Percentiles rank a stretch among this genome's conserved stretches.
Conservation (phyloP, 208 protist genomes). For the Crithidia thermophila region DNA sequence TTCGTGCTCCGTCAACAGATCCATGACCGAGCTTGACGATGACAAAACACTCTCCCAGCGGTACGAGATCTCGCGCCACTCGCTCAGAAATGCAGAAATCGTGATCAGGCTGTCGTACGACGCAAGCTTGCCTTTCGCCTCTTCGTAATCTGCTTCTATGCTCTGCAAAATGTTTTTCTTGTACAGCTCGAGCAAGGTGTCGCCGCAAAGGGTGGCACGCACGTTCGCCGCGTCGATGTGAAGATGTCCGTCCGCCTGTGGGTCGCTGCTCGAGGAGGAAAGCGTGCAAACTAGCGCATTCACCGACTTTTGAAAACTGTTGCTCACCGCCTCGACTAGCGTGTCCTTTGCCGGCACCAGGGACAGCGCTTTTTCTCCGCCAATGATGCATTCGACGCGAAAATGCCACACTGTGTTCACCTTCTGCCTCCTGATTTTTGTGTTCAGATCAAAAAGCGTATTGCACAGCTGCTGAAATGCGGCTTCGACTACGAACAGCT, state of each 20-base stretch:
- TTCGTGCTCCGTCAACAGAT: constrained; percentile 42
- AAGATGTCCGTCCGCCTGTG: not conserved
- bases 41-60: constrained; percentile 27
- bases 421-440: constrained; percentile 34
- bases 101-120: constrained; percentile 38
- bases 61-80: constrained; percentile 37
- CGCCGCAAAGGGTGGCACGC: constrained; percentile 11
- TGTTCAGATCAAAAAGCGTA: constrained; percentile 63
- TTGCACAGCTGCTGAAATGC: constrained; percentile 68
- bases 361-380: constrained; percentile 33
- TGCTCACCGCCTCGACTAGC: constrained; percentile 35
- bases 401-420: constrained; percentile 67
- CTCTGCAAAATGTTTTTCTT: constrained; percentile 21
- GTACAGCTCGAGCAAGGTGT: constrained; percentile 32
- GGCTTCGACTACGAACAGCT: constrained; percentile 79
- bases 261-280: constrained; percentile 30
- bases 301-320: constrained; percentile 45
- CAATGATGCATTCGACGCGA: constrained; percentile 64
- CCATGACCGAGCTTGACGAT: constrained; percentile 6
- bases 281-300: constrained; percentile 28
- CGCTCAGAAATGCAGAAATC: constrained; percentile 38
- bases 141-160: constrained; percentile 43
- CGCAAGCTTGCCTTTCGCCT: constrained; percentile 30
- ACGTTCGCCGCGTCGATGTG: constrained; percentile 15
- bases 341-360: constrained; percentile 55